Percentiles rank a stretch among this genome's conserved stretches.
These are phyloP conservation scores for Penicillium sp. DNA, from an alignment of 2,329 filamentous ascomycete genomes.

Conservation along the genomic window DNA sequence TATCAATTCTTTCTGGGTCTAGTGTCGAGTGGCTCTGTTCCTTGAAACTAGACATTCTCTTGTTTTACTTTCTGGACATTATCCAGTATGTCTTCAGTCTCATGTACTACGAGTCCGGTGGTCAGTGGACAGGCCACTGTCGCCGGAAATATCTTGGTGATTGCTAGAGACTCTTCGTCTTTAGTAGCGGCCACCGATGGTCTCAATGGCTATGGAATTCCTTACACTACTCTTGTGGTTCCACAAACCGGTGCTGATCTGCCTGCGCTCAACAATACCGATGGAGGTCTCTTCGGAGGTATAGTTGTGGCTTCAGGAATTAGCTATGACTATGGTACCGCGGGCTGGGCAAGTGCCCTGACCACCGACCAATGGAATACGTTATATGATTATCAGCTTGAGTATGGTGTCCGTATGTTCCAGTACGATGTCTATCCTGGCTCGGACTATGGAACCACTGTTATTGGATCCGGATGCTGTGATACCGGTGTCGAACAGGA, in stretches of 20 bases:
- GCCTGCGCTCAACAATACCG: conserved; percentile 52
- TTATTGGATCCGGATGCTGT: conserved; percentile 49
- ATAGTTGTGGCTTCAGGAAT: conserved; percentile 58
- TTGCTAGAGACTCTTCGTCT: conserved; percentile 54
- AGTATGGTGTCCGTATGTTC: conserved; percentile 61
- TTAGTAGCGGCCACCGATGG: conserved; percentile 53
- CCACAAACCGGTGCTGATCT: conserved; percentile 53
- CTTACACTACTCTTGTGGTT: conserved; percentile 57
- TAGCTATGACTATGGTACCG: conserved; percentile 52
- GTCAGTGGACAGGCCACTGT: conserved; percentile 23
- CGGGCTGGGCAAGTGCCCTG: conserved; percentile 53
- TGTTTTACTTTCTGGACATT: neutral
- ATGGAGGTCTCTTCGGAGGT: conserved; percentile 58
- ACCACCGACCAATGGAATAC: conserved; percentile 57
- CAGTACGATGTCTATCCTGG: conserved; percentile 59
- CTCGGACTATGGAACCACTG: conserved; percentile 48
- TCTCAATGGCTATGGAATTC: conserved; percentile 62
- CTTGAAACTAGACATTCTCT: too few species aligned
- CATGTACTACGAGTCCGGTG: conserved; percentile 19
- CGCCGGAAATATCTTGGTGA: conserved; percentile 53
- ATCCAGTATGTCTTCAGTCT: conserved; percentile 25
- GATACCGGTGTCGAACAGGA: conserved; percentile 50
- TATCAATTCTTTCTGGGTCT: neutral
- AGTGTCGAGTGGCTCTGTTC: neutral
- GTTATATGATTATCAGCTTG: conserved; percentile 58